phyloP scores from a whole-genome alignment of 2,329 filamentous ascomycete species.

The Penicillium sp. region DNA sequence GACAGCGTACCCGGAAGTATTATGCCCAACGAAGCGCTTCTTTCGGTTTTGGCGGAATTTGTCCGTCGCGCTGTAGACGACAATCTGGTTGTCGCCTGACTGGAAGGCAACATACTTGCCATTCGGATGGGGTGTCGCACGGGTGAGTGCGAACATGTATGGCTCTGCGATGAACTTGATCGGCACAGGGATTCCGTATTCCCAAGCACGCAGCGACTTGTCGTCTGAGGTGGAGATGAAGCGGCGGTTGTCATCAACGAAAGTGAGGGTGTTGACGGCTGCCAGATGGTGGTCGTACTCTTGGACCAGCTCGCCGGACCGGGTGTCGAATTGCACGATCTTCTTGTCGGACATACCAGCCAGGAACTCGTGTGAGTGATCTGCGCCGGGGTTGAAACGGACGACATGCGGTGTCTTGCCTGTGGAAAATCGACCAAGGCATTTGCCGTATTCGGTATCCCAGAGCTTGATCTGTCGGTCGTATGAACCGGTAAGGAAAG shows the following conservation, averaged over 20 bases:
- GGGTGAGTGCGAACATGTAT: conserved; percentile 95
- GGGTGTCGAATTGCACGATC: conserved; percentile 93
- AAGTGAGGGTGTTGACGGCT: conserved; percentile 96
- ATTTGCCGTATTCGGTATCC: conserved; percentile 94
- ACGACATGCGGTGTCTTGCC: conserved; percentile 95
- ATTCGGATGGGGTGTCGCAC: conserved; percentile 77
- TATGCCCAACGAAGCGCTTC: conserved; percentile 94
- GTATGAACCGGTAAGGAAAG: conserved; percentile 88
- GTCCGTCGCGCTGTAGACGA: conserved; percentile 91
- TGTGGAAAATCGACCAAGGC: conserved; percentile 82
- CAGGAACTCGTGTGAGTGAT: conserved; percentile 82
- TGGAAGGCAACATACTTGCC: conserved; percentile 96
- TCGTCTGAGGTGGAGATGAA: conserved; percentile 99
- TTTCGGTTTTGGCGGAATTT: conserved; percentile 97
- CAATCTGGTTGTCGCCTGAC: conserved; percentile 90
- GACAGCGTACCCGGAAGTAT: conserved; percentile 90
- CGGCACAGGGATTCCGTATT: conserved; percentile 95
- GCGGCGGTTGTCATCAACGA: conserved; percentile 88
- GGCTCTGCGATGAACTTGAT: conserved; percentile 98
- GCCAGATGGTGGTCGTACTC: conserved; percentile 98
- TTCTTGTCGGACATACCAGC: conserved; percentile 99
- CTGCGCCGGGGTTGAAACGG: conserved; percentile 80
- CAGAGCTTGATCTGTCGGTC: conserved; percentile 96
- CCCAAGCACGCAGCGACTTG: conserved; percentile 94
- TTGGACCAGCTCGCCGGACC: conserved; percentile 79